A percentile compares a stretch with the other conserved stretches of the same genome.
Evolutionary conservation across 2,329 filamentous ascomycete genomes (phyloP).

Genomic region (Fusarium mundagurra): DNA sequence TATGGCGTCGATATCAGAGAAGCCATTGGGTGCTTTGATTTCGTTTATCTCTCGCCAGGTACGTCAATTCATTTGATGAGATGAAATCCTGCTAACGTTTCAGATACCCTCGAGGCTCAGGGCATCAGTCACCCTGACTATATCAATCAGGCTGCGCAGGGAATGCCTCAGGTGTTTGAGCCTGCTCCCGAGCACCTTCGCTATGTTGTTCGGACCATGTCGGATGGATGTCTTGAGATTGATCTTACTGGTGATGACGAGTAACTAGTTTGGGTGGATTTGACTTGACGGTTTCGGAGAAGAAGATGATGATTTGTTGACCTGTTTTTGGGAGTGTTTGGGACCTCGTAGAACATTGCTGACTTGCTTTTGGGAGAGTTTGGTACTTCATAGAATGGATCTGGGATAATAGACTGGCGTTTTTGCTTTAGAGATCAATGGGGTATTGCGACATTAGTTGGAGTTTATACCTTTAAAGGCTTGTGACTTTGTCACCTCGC

Average conservation of each 20-base stretch:
- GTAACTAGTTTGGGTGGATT: background rate
- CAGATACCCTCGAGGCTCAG: background rate
- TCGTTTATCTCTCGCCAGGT: background rate
- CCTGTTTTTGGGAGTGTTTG: background rate
- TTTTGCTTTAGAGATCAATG: background rate
- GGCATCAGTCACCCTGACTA: background rate
- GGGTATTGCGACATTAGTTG: too few relatives aligned
- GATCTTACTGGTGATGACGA: background rate
- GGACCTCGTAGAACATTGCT: background rate
- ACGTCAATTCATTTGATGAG: accelerated
- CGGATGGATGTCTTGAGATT: background rate
- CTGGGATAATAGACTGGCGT: background rate
- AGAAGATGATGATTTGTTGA: too few relatives aligned
- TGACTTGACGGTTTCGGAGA: background rate
- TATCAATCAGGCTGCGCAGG: background rate
- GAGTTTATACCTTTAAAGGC: background rate
- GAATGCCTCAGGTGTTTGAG: background rate
- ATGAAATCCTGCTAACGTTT: background rate
- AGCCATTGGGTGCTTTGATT: background rate
- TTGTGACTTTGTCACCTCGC: background rate
- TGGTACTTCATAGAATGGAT: background rate
- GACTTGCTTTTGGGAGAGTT: background rate
- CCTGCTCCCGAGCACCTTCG: background rate
- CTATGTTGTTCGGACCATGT: background rate
- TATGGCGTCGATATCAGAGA: background rate